Percentiles rank a stretch among this genome's conserved stretches.
phyloP scores from a whole-genome alignment of 2,329 filamentous ascomycete species.

The Fonsecaea erecta region DNA sequence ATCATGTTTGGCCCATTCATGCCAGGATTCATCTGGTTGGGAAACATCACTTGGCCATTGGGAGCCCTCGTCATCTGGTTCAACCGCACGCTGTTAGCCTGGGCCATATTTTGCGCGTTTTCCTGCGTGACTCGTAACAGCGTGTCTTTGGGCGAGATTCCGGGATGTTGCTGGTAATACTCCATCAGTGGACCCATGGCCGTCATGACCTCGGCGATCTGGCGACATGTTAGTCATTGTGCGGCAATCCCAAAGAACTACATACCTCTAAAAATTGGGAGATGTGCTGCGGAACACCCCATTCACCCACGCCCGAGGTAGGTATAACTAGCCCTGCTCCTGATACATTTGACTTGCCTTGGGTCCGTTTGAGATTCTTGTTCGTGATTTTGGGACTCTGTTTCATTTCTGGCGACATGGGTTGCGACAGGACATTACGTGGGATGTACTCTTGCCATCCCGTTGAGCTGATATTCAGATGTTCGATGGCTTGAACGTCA shows the following conservation, averaged over 20 bases:
- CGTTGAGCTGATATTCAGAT: constrained; percentile 78
- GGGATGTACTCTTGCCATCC: constrained; percentile 84
- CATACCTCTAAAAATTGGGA: constrained; percentile 67
- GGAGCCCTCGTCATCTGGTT: constrained; percentile 36
- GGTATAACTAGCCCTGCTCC: constrained; percentile 48
- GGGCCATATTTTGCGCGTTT: constrained; percentile 42
- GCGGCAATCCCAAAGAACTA: constrained; percentile 3
- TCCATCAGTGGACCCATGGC: constrained; percentile 66
- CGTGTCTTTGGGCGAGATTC: constrained; percentile 60
- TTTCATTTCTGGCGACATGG: constrained; percentile 54
- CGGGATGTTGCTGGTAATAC: constrained; percentile 59
- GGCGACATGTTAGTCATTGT: constrained; percentile 34
- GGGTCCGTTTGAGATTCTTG: constrained; percentile 56
- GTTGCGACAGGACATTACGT: constrained; percentile 59
- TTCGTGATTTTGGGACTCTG: constrained; percentile 65
- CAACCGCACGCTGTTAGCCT: constrained; percentile 30
- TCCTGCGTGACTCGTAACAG: constrained; percentile 56
- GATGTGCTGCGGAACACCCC: constrained; percentile 61
- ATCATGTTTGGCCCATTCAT: constrained; percentile 57
- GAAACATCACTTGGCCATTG: constrained; percentile 37
- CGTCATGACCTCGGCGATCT: constrained; percentile 69
- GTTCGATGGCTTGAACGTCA: constrained; percentile 75
- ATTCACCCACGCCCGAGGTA: constrained; percentile 49
- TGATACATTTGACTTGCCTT: constrained; percentile 39
- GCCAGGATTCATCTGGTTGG: constrained; percentile 46